A percentile compares a stretch with the other conserved stretches of the same genome.
Evolutionary conservation across 1,284 basidiomycete species (phyloP).

Genomic region (Prillingera fragicola): DNA sequence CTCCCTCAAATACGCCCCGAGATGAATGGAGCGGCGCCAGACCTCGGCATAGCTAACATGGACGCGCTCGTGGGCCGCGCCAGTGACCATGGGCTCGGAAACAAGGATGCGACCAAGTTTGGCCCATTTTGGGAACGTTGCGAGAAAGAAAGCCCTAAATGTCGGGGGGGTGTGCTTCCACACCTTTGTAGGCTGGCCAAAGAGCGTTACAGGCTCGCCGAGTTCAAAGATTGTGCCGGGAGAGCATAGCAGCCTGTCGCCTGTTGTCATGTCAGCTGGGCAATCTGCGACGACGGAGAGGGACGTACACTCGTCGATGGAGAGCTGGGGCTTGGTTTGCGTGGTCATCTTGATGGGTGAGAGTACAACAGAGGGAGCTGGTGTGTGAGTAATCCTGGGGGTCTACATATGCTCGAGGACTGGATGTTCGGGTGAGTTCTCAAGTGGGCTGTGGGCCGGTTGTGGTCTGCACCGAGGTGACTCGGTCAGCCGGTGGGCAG

Average conservation of each 20-base stretch:
- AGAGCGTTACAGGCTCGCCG: conserved; percentile 25
- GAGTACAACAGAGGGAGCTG: too few species aligned
- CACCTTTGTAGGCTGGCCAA: conserved; percentile 22
- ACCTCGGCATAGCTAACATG: conserved; percentile 28
- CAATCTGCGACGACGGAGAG: neutral
- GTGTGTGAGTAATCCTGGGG: too few species aligned
- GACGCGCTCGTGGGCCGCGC: conserved; percentile 4
- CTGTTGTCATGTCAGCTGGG: too few species aligned
- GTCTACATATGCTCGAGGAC: too few species aligned
- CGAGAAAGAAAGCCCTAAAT: conserved; percentile 29
- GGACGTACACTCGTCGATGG: neutral
- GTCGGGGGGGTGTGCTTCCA: conserved; percentile 38
- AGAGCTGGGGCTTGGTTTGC: conserved; percentile 1
- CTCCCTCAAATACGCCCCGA: conserved; percentile 27
- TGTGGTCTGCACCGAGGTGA: too few species aligned
- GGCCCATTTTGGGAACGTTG: conserved; percentile 15
- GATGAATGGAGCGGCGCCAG: conserved; percentile 12
- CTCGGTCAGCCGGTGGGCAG: too few species aligned
- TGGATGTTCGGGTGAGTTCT: too few species aligned
- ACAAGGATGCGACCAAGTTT: conserved; percentile 21
- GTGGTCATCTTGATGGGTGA: too few species aligned
- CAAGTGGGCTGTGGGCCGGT: too few species aligned
- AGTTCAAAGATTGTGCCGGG: conserved; percentile 39
- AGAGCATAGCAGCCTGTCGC: conserved; percentile 34
- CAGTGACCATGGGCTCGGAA: conserved; percentile 19